Conservation (phyloP, 2,329 filamentous ascomycete species). For the Apiospora rasikravindrae region DNA sequence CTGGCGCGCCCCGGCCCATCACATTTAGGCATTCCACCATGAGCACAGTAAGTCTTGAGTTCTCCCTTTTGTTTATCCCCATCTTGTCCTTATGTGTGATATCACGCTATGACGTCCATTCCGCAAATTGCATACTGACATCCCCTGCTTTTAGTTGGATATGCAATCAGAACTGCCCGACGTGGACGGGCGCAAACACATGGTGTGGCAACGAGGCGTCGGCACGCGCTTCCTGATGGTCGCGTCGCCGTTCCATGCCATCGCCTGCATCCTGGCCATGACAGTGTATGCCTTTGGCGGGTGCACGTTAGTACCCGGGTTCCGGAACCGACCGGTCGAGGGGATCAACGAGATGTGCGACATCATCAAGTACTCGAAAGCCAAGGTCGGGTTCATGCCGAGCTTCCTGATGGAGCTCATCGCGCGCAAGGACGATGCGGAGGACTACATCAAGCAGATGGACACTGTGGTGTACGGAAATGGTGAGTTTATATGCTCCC, state of each 20-base stretch:
- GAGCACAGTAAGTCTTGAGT: conserved; percentile 5
- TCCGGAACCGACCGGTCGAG: conserved; percentile 19
- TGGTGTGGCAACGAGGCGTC: conserved; percentile 16
- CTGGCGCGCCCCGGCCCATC: conserved; percentile 39
- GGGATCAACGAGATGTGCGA: conserved; percentile 21
- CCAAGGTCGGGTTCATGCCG: conserved; percentile 20
- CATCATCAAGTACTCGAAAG: conserved; percentile 21
- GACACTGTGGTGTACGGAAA: conserved; percentile 21
- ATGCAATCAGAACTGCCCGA: conserved; percentile 18
- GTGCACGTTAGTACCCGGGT: conserved; percentile 17
- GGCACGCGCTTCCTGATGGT: conserved; percentile 22
- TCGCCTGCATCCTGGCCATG: conserved; percentile 22
- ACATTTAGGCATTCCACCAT: conserved; percentile 28
- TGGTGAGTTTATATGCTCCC: conserved; percentile 3
- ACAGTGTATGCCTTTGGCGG: conserved; percentile 18
- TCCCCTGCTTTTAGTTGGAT: not conserved
- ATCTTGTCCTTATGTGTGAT: too few species aligned
- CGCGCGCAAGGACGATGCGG: conserved; percentile 19
- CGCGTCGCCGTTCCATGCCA: conserved; percentile 21
- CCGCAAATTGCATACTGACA: not conserved
- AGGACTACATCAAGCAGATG: conserved; percentile 20
- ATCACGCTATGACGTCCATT: not conserved
- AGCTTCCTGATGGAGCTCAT: conserved; percentile 22
- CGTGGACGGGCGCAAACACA: conserved; percentile 21
- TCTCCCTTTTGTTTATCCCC: not conserved